phyloP scores from a whole-genome alignment of 1,284 basidiomycete species.

The Cutaneotrichosporon sp. region DNA sequence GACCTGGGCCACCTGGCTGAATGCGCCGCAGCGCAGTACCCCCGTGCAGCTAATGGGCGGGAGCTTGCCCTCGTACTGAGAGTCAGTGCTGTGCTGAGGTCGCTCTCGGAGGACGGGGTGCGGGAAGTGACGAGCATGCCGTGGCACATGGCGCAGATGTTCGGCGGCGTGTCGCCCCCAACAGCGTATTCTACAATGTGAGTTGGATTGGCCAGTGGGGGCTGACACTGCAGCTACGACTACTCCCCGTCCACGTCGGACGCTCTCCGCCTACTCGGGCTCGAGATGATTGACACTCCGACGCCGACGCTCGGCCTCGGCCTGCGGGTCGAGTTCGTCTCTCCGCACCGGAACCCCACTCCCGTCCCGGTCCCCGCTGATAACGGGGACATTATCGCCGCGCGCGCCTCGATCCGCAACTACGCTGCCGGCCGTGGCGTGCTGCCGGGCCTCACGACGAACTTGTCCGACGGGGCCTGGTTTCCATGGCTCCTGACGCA shows the following conservation, averaged over 20 bases:
- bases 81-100: neutral
- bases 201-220: too few species aligned
- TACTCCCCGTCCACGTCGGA: neutral
- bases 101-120: neutral
- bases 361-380: neutral
- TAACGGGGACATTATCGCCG: neutral
- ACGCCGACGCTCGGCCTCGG: neutral
- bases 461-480: neutral
- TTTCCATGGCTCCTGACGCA: neutral
- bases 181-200: neutral
- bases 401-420: neutral
- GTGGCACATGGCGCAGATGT: constrained; percentile 3
- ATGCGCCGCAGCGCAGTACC: neutral
- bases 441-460: neutral
- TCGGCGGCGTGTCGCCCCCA: neutral
- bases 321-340: neutral
- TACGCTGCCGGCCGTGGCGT: neutral
- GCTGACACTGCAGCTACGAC: neutral
- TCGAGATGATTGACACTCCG: neutral
- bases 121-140: neutral
- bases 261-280: neutral
- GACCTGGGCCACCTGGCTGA: neutral
- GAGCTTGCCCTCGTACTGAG: neutral
- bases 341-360: neutral
- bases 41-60: neutral